A percentile compares a stretch with the other conserved stretches of the same genome.
These are phyloP conservation scores for Vitis hybrid DNA, from an alignment of 177 flowering plant species.

Conservation along the genomic window DNA sequence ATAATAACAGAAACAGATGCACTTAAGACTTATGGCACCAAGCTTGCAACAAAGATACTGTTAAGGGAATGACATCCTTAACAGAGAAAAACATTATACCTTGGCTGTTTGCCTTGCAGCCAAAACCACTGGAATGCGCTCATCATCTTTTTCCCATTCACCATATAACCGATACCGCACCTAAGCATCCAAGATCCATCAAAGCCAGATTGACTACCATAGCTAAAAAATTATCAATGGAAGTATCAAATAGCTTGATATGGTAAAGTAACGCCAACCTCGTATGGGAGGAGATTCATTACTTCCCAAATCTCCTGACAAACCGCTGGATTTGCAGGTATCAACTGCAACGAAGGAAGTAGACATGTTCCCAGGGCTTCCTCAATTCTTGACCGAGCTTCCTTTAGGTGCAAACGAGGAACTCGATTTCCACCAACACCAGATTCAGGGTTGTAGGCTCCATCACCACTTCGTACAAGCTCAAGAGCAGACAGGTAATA, in stretches of 20 bases:
- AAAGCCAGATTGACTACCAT: slow-evolving; percentile 14
- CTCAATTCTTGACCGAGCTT: slow-evolving; percentile 79
- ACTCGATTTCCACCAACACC: slow-evolving; percentile 27
- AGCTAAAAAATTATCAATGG: slow-evolving; percentile 3
- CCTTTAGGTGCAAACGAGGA: slow-evolving; percentile 73
- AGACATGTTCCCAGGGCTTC: slow-evolving; percentile 92
- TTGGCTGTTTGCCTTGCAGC: slow-evolving; percentile 96
- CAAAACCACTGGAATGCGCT: slow-evolving; percentile 82
- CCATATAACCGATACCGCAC: slow-evolving; percentile 95
- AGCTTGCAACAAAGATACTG: background rate
- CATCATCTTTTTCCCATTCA: slow-evolving; percentile 99
- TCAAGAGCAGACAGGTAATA: slow-evolving; percentile 76
- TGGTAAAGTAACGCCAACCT: slow-evolving; percentile 49
- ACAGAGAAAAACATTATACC: slow-evolving; percentile 32
- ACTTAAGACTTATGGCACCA: slow-evolving; percentile 6
- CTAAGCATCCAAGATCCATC: slow-evolving; percentile 41
- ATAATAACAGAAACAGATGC: background rate
- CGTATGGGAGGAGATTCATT: slow-evolving; percentile 92
- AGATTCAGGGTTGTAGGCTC: slow-evolving; percentile 29
- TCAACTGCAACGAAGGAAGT: slow-evolving; percentile 93
- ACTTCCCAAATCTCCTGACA: slow-evolving; percentile 98
- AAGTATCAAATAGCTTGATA: slow-evolving; percentile 17
- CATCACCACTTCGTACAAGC: slow-evolving; percentile 38
- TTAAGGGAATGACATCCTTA: background rate
- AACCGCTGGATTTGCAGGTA: slow-evolving; percentile 99